Evolutionary conservation across 2,329 filamentous ascomycete species (phyloP).

Genomic region (Leptographium galeiforme): DNA sequence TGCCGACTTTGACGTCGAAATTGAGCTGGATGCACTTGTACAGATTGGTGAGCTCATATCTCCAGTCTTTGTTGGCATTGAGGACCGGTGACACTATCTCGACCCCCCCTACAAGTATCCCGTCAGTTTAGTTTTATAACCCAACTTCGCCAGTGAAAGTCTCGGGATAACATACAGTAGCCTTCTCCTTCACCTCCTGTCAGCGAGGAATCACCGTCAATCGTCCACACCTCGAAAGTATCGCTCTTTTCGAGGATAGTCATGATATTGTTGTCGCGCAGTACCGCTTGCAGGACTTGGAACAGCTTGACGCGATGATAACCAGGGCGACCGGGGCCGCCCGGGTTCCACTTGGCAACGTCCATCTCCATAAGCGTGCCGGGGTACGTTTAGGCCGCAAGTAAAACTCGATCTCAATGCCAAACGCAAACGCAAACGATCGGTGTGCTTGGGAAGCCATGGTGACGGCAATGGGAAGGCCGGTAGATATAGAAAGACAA

Average conservation of each 20-base stretch:
- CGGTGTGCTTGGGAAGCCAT: background rate
- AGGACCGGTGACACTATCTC: background rate
- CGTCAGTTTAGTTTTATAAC: background rate
- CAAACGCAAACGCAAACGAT: background rate
- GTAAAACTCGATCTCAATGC: background rate
- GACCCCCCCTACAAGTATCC: background rate
- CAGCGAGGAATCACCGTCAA: background rate
- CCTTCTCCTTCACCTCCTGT: background rate
- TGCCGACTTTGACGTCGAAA: background rate
- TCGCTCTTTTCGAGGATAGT: background rate
- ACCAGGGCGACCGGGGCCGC: background rate
- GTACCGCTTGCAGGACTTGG: background rate
- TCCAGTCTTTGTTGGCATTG: background rate
- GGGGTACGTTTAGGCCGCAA: background rate
- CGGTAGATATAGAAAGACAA: too few relatives aligned
- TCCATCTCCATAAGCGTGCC: background rate
- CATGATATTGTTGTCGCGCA: background rate
- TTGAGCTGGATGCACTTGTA: background rate
- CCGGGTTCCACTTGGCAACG: background rate
- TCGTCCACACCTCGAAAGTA: background rate
- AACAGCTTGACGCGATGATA: background rate
- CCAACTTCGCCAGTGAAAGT: too few relatives aligned
- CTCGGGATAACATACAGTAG: background rate
- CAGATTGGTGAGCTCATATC: rapidly evolving
- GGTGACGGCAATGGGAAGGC: too few relatives aligned